phyloP scores from a whole-genome alignment of 257 asterid genomes.

The Nicotiana knightiana region DNA sequence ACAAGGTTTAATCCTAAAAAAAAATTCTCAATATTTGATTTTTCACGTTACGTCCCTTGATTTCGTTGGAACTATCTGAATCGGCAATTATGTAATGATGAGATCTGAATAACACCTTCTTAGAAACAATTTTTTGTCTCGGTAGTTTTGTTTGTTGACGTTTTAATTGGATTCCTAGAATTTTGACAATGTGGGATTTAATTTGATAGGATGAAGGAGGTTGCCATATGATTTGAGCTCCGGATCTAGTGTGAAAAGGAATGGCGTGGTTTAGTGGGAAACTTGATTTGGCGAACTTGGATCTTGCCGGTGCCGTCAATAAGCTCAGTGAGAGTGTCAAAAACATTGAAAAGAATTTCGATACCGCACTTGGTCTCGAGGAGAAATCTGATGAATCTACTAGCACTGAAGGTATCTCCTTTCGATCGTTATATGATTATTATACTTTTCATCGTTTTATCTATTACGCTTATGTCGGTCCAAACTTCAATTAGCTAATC shows the following conservation, averaged over 20 bases:
- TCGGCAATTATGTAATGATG: background rate
- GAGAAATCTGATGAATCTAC: constrained; percentile 50
- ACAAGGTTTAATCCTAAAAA: background rate
- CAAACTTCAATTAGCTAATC: background rate
- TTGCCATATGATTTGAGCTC: constrained; percentile 9
- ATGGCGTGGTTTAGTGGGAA: constrained; percentile 97
- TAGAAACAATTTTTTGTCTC: background rate
- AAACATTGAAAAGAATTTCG: constrained; percentile 94
- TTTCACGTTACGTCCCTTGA: background rate
- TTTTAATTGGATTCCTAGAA: background rate
- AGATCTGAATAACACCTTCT: background rate
- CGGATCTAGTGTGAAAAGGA: background rate
- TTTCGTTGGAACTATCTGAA: background rate
- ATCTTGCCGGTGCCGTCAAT: constrained; percentile 91
- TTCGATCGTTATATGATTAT: background rate
- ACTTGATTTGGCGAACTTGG: constrained; percentile 74
- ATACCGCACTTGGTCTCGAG: constrained; percentile 89
- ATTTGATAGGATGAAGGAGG: constrained; percentile 21
- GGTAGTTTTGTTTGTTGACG: background rate
- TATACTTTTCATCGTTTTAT: background rate
- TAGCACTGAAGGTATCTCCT: constrained; percentile 54
- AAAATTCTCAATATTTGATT: background rate
- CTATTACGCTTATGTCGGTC: background rate
- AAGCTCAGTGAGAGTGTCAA: constrained; percentile 96
- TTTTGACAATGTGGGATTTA: background rate